Evolutionary conservation across 345 rosid species (phyloP).

Genomic region (Erucastrum elatum): DNA sequence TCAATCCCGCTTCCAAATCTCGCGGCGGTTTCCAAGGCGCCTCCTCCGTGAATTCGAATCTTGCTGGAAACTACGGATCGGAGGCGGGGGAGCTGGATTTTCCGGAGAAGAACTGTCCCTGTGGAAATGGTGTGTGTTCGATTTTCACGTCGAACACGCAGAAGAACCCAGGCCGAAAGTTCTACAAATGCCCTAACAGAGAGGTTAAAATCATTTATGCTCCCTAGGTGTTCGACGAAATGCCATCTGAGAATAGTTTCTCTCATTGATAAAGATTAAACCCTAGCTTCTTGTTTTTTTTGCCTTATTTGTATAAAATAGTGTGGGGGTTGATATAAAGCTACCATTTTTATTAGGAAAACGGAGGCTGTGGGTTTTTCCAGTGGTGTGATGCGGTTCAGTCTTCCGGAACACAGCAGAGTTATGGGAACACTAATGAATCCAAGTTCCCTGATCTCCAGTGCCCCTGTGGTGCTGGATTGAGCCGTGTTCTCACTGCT

Average conservation of each 20-base stretch:
- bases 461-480: slow-evolving; percentile 59
- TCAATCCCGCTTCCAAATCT: slow-evolving; percentile 26
- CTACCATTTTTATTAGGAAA: slow-evolving; percentile 43
- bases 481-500: slow-evolving; percentile 48
- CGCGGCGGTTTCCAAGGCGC: slow-evolving; percentile 24
- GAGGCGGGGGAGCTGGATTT: slow-evolving; percentile 16
- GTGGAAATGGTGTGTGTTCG: slow-evolving; percentile 51
- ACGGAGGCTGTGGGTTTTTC: slow-evolving; percentile 65
- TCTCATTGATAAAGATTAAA: neutral
- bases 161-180: slow-evolving; percentile 58
- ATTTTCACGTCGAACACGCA: slow-evolving; percentile 57
- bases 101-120: slow-evolving; percentile 49
- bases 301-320: neutral
- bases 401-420: slow-evolving; percentile 29
- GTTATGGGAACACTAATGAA: slow-evolving; percentile 18
- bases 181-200: slow-evolving; percentile 55
- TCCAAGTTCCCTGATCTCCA: slow-evolving; percentile 41
- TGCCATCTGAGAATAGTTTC: neutral
- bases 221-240: slow-evolving; percentile 18
- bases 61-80: neutral
- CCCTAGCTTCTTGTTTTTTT: neutral
- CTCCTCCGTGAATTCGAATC: neutral
- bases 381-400: slow-evolving; percentile 58
- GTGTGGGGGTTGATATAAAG: neutral
- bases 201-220: slow-evolving; percentile 41